These are phyloP conservation scores for Microthlaspi erraticum DNA, from an alignment of 345 rosid genomes.

Conservation along the genomic window DNA sequence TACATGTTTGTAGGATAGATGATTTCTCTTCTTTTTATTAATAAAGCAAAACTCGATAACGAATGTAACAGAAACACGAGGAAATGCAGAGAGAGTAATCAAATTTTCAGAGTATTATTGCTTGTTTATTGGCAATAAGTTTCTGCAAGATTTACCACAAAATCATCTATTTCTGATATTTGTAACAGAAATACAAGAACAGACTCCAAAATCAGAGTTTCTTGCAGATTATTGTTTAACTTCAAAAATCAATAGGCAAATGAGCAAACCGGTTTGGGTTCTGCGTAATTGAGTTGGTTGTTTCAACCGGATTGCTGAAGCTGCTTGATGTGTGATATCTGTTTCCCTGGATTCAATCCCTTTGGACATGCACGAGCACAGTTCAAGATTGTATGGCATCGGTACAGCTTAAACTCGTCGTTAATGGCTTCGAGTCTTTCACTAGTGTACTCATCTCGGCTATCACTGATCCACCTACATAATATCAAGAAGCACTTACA, in stretches of 20 bases:
- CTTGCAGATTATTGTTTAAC: constrained; percentile 34
- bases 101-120: background rate
- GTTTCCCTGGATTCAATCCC: constrained; percentile 95
- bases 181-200: constrained; percentile 29
- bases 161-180: constrained; percentile 5
- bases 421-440: constrained; percentile 87
- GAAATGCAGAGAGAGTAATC: background rate
- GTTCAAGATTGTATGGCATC: constrained; percentile 95
- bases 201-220: constrained; percentile 5
- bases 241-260: constrained; percentile 9
- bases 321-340: constrained; percentile 79
- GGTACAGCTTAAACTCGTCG: constrained; percentile 91
- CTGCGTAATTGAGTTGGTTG: background rate
- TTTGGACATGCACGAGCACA: constrained; percentile 98
- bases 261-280: constrained; percentile 9
- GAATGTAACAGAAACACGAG: background rate
- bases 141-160: constrained; percentile 4
- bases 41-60: constrained; percentile 7
- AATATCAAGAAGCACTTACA: background rate
- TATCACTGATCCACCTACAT: constrained; percentile 91
- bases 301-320: constrained; percentile 38
- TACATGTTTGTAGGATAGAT: constrained; percentile 38
- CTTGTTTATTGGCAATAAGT: background rate
- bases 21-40: background rate
- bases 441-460: constrained; percentile 89